Conservation (phyloP, 1,139 yeast genomes). For the Yamadazyma epiphylla region DNA sequence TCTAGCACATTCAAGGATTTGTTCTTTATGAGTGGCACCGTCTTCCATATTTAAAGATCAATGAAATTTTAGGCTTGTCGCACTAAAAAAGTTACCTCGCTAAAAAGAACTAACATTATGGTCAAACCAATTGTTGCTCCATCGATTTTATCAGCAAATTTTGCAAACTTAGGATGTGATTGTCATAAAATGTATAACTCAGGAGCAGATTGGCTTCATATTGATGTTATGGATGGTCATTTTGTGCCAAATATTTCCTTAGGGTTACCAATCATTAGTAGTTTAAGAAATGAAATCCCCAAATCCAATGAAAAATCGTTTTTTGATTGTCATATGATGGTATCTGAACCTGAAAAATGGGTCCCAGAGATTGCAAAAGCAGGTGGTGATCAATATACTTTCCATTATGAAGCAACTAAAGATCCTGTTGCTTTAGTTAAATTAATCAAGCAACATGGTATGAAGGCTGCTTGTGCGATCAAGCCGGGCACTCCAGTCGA, state of each 20-base stretch:
- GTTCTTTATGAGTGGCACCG: conserved; percentile 81
- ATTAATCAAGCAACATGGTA: conserved; percentile 72
- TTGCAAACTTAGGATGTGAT: conserved; percentile 82
- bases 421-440: conserved; percentile 75
- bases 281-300: conserved; percentile 77
- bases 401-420: conserved; percentile 91
- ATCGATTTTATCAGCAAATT: conserved; percentile 91
- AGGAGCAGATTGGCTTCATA: conserved; percentile 92
- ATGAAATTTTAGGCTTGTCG: too few species aligned
- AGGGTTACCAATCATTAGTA: conserved; percentile 85
- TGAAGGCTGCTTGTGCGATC: conserved; percentile 92
- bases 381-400: conserved; percentile 95
- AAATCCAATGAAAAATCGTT: conserved; percentile 51
- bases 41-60: conserved; percentile 11
- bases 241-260: conserved; percentile 94
- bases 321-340: conserved; percentile 99
- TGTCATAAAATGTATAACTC: conserved; percentile 76
- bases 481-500: conserved; percentile 94
- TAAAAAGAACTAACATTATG: conserved; percentile 45
- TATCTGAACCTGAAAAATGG: conserved; percentile 91
- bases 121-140: conserved; percentile 90
- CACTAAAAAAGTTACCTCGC: too few species aligned
- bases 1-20: conserved; percentile 81
- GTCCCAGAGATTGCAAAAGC: conserved; percentile 88
- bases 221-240: conserved; percentile 98